These are phyloP conservation scores for Pseudomassariella vexata DNA, from an alignment of 2,329 filamentous ascomycete species.

Conservation along the genomic window DNA sequence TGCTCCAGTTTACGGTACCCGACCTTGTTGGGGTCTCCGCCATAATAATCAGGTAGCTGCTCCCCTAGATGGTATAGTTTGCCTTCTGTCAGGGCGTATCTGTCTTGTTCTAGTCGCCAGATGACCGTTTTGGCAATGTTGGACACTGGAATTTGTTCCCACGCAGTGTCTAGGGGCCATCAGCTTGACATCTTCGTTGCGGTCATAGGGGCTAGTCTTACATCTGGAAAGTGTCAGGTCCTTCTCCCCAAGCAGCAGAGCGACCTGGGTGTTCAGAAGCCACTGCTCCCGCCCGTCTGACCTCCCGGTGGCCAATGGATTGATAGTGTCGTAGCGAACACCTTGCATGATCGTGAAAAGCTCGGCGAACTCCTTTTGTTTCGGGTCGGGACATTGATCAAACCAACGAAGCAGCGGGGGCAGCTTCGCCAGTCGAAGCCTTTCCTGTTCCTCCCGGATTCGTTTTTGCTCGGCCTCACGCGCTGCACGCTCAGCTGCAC, in stretches of 20 bases:
- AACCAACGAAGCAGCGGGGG: slow-evolving; percentile 59
- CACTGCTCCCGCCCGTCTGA: slow-evolving; percentile 58
- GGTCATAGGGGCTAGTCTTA: slow-evolving; percentile 37
- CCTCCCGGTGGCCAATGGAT: slow-evolving; percentile 44
- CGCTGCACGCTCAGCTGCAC: slow-evolving; percentile 32
- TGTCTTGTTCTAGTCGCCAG: slow-evolving; percentile 53
- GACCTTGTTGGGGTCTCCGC: slow-evolving; percentile 36
- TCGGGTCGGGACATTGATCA: slow-evolving; percentile 45
- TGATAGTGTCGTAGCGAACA: slow-evolving; percentile 59
- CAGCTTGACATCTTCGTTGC: no score
- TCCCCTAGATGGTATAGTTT: slow-evolving; percentile 46
- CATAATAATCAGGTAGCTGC: slow-evolving; percentile 48
- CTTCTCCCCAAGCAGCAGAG: slow-evolving; percentile 59
- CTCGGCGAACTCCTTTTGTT: slow-evolving; percentile 41
- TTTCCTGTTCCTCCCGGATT: slow-evolving; percentile 49
- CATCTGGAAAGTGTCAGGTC: slow-evolving; percentile 55
- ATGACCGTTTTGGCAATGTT: slow-evolving; percentile 49
- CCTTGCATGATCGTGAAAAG: slow-evolving; percentile 54
- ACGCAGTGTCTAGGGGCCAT: slow-evolving; percentile 48
- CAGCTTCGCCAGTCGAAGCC: slow-evolving; percentile 47
- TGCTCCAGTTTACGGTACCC: slow-evolving; percentile 36
- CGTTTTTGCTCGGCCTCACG: slow-evolving; percentile 46
- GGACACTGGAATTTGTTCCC: slow-evolving; percentile 50
- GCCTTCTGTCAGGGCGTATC: slow-evolving; percentile 48
- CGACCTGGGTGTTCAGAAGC: slow-evolving; percentile 60